A percentile compares a stretch with the other conserved stretches of the same genome.
Conservation (phyloP, 345 rosid genomes). For the Abelmoschus esculentus region DNA sequence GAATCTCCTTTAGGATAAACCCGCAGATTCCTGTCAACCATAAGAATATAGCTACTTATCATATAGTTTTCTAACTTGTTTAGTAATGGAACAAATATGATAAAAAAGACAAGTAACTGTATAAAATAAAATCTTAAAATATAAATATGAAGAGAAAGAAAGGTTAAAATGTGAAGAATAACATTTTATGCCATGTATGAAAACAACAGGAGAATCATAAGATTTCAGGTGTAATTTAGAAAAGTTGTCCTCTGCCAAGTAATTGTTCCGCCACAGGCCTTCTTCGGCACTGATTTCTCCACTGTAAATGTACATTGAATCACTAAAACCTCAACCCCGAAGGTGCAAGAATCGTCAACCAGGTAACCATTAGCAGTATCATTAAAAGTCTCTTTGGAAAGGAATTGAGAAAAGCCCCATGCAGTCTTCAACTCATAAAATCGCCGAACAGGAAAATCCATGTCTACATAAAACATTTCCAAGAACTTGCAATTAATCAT, state of each 20-base stretch:
- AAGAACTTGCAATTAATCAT: not conserved
- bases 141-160: no score
- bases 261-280: not conserved
- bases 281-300: not conserved
- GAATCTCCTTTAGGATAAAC: not conserved
- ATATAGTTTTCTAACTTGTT: not conserved
- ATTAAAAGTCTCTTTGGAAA: not conserved
- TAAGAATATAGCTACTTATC: not conserved
- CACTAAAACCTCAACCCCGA: not conserved
- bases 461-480: no score
- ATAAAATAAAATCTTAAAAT: no score
- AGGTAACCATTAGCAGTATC: not conserved
- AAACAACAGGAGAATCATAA: not conserved
- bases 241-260: not conserved
- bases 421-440: not conserved
- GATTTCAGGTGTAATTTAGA: not conserved
- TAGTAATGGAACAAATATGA: no score
- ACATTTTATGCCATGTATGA: not conserved
- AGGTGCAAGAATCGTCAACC: not conserved
- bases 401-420: not conserved
- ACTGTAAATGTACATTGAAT: not conserved
- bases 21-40: not conserved
- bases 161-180: not conserved
- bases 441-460: not conserved
- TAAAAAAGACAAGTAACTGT: not conserved